Evolutionary conservation across 352 stramenopile species (phyloP), one percentile per base, ranked within the genome.

Genomic region (Globisporangium emineosum): DNA sequence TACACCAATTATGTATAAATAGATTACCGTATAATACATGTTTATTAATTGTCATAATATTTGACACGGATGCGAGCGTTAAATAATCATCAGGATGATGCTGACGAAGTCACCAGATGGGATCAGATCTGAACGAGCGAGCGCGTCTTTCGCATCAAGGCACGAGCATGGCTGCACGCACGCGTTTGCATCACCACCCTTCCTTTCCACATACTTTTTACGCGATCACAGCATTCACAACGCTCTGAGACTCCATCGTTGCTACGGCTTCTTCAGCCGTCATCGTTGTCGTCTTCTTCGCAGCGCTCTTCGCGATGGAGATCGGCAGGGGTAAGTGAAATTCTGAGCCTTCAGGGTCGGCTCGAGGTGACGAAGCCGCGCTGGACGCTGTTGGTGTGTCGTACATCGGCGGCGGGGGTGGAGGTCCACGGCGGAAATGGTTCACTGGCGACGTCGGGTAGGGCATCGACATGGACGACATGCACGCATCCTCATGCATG

Each of bases 391-490:
- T 72, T 3, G 69, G 52, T 7, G 73, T 60, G 53, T 63, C 45
- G 2, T 21, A 42, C 37, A 49, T 45, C 37, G 66, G 56, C 8
- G 60, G 67, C 5, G 69, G 70, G n/a, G 79, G 76, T 25, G 77
- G 79, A 12, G 75, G n/a, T n/a, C n/a, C 67, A 21, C 84, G 75
- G 35, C 79, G 75, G 40, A 88, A 89, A 57, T 91, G 82, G 65
- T 88, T 85, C 58, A 88, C 65, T 0, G 82, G 82, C 10, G 79
- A 91, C 45, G 79, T 81, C 56, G 76, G 72, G 53, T 88, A 88
- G 15, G 79, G 82, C 65, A 68, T 72, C 7, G 81, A 75, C 27
- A 79, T 74, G 12, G 67, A 67, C 23, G 75, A 76, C 23, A 88
- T 65, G 12, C 68, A 72, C 42, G 84, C 74, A 60, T 75, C 77